Evolutionary conservation across 805 yeast species (phyloP), one percentile per base, ranked within the genome.

Genomic region (Nakazawaea pomicola): DNA sequence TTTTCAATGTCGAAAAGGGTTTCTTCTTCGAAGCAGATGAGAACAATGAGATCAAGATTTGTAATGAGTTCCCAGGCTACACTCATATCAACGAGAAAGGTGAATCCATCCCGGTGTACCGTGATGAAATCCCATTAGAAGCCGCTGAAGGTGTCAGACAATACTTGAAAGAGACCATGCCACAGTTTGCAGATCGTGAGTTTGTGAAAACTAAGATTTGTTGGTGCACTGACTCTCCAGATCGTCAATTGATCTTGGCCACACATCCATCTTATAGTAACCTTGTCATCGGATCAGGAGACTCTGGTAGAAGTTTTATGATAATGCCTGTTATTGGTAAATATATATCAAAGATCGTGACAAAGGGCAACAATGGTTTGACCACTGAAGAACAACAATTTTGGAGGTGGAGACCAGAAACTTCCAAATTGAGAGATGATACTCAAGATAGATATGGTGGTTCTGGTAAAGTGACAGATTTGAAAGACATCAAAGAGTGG

Each of bases 381-480:
- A 47, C 47, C 9, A 29, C 35, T 33, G 40, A 46, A 39, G 39
- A 41, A 30, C 39, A 46, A 14, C 33, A 41, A 27, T 38, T 43
- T 18, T 46, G 48, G 48, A 44, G 36, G 35, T 49, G 52, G 52
- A 40, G 49, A 35, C 52, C 52, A 10, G 43, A 48, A 24, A 36
- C 47, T 18, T n/a, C 35, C 8, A 15, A 7, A 6, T 3, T 6
- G 33, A 40, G 40, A 49, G 51, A 52, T 28, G 46, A 50, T 11
- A 15, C 48, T 11, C 62, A 60, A 30, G 45, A 41, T 8, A 51
- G 66, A 38, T 46, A 47, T 37, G 66, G 66, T 19, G 66, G 64
- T 9, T 43, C 46, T 3, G 55, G 60, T 14, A 36, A 29, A 6
- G 48, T 61, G 25, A 52, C 51, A 28, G 65, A 61, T 40, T 34